These are phyloP conservation scores for Rhodosporidiobolus sp. DNA, from an alignment of 768 basidiomycete genomes.

Conservation along the genomic window DNA sequence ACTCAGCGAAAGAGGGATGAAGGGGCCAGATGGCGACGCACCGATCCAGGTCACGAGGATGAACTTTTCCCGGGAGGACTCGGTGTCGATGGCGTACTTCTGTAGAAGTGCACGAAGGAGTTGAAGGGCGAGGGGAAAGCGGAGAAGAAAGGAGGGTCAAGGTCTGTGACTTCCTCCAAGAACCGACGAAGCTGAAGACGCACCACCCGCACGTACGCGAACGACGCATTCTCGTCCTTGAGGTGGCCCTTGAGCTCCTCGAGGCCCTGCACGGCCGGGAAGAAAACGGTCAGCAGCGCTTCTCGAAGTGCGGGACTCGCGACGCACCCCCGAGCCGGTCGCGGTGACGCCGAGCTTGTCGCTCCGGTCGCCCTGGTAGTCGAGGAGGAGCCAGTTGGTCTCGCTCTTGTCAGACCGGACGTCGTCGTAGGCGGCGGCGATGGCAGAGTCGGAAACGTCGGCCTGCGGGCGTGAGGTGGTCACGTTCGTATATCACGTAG, in stretches of 20 bases:
- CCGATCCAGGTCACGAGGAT: conserved; percentile 78
- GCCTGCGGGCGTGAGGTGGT: conserved; percentile 52
- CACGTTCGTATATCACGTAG: too few relatives aligned
- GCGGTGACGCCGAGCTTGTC: conserved; percentile 74
- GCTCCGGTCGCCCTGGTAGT: conserved; percentile 63
- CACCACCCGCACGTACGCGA: conserved; percentile 73
- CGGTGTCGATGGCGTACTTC: conserved; percentile 77
- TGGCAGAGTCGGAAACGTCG: conserved; percentile 70
- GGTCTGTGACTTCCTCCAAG: not conserved
- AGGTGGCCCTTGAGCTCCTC: conserved; percentile 69
- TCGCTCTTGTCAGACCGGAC: conserved; percentile 80
- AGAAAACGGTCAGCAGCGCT: not conserved
- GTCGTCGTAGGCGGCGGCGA: conserved; percentile 81
- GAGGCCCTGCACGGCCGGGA: conserved; percentile 52
- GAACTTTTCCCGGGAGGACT: conserved; percentile 76
- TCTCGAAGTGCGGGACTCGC: not conserved
- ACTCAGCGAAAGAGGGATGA: too few relatives aligned
- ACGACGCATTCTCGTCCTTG: conserved; percentile 72
- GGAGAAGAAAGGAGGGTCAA: not conserved
- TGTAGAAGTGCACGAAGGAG: not conserved
- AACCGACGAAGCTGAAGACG: not conserved
- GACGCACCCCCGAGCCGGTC: conserved; percentile 66
- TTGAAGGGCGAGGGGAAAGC: not conserved
- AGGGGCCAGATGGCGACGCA: too few relatives aligned
- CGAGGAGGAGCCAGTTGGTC: conserved; percentile 83